Evolutionary conservation across 2,329 filamentous ascomycete species (phyloP), one percentile per base, ranked within the genome.

Genomic region (Phyllosticta citribraziliensis): DNA sequence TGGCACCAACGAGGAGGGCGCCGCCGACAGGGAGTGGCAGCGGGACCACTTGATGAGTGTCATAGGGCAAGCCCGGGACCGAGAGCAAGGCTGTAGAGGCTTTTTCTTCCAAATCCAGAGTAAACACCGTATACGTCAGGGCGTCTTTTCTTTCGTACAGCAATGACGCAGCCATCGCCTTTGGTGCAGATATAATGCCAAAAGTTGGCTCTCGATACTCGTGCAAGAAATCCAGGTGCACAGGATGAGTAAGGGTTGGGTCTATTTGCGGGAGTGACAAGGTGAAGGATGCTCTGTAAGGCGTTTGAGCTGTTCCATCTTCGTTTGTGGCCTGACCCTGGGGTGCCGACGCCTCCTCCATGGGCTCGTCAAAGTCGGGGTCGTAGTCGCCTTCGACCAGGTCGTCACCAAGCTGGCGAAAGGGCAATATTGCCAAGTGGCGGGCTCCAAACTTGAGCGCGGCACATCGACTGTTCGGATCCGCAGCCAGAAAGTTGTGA

Each of bases 161-260:
- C 58, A 97, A 79, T 2, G 89, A 87, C 60, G 82, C 80, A n/a
- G 91, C 92, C 14, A 87, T 84, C 40, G 86, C 81, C 65, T 84
- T 79, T 58, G 85, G 86, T 1, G 92, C 89, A 55, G 91, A 94
- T 52, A 99, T 80, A 63, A 99, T 92, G 61, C 93, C 94, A 76
- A 99, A 96, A 0, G 94, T 99, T 12, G 94, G 93, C 75, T 97
- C 94, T 73, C 94, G 87, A 75, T 99, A 99, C 77, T 97, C 93
- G 80, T 97, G 85, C 66, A 99, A 79, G 74, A 99, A 99, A 60
- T 89, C 87, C 70, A 99, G 84, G 71, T 96, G 90, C 69, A 97
- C 86, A 56, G 93, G 91, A 74, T 96, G 89, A 63, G 93, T 85
- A 67, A 99, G 82, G 65, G 84, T 85, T 64, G 92, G 89, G 74